These are phyloP conservation scores for Penicillium riverlandense DNA, from an alignment of 495 filamentous ascomycete species.

Conservation along the genomic window DNA sequence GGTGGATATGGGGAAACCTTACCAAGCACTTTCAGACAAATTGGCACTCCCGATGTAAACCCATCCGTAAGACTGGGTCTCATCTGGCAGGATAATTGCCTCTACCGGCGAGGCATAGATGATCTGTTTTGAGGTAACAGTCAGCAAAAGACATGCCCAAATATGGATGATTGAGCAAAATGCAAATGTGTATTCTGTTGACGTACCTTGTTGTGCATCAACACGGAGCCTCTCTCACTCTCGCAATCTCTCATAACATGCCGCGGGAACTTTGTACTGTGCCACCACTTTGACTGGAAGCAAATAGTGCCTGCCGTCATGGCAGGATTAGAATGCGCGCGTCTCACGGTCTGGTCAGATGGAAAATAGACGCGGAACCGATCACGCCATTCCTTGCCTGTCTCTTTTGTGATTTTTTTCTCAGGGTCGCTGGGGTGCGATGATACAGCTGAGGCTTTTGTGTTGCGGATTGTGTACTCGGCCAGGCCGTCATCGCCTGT, in stretches of 20 bases:
- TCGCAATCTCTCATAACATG: constrained; percentile 66
- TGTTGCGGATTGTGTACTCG: constrained; percentile 45
- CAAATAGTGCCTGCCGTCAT: constrained; percentile 73
- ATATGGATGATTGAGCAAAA: not conserved
- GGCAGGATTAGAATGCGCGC: constrained; percentile 49
- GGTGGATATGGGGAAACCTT: constrained; percentile 19
- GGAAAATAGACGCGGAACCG: constrained; percentile 78
- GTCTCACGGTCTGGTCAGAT: constrained; percentile 59
- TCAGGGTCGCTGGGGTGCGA: constrained; percentile 8
- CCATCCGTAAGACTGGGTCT: constrained; percentile 44
- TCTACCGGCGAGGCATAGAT: constrained; percentile 54
- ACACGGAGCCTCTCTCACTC: constrained; percentile 51
- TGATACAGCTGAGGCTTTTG: constrained; percentile 15
- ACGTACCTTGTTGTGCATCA: constrained; percentile 81
- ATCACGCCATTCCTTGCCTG: constrained; percentile 34
- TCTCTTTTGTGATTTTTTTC: constrained; percentile 10
- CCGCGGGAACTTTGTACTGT: constrained; percentile 57
- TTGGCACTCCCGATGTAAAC: constrained; percentile 92
- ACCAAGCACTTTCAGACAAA: constrained; percentile 88
- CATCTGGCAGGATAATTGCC: constrained; percentile 17
- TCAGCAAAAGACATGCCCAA: not conserved
- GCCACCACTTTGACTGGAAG: constrained; percentile 62
- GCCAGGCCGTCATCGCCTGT: constrained; percentile 53
- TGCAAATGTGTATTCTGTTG: no score
- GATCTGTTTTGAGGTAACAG: constrained; percentile 31